A percentile compares a stretch with the other conserved stretches of the same genome.
phyloP scores from a whole-genome alignment of 2,329 filamentous ascomycete species.

The Pezicula rhizophila region DNA sequence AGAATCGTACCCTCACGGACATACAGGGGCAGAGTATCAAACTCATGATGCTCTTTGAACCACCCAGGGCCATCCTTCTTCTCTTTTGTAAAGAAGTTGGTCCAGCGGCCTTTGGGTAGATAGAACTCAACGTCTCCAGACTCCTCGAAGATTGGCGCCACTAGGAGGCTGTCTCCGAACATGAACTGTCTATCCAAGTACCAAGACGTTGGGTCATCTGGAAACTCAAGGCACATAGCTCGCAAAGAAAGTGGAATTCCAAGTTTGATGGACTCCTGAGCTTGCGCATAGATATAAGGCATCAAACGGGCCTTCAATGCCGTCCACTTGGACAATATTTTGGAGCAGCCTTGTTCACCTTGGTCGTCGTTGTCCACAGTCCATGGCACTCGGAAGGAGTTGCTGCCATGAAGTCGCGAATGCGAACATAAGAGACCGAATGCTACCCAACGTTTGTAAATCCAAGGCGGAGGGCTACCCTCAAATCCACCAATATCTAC shows the following conservation, averaged over 20 bases:
- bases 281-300: conserved; percentile 51
- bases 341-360: conserved; percentile 41
- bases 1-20: conserved; percentile 32
- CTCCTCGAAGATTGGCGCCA: conserved; percentile 54
- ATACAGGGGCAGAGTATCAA: conserved; percentile 41
- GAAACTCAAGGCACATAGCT: conserved; percentile 55
- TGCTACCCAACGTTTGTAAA: conserved; percentile 61
- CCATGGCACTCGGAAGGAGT: conserved; percentile 59
- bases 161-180: conserved; percentile 49
- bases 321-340: conserved; percentile 38
- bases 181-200: conserved; percentile 55
- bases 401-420: conserved; percentile 52
- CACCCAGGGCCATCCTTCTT: conserved; percentile 35
- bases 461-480: conserved; percentile 47
- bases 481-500: conserved; percentile 60
- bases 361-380: conserved; percentile 50
- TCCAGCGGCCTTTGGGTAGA: conserved; percentile 44
- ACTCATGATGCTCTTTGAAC: conserved; percentile 39
- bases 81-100: conserved; percentile 39
- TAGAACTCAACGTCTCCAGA: conserved; percentile 51
- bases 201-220: conserved; percentile 52
- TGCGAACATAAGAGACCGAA: conserved; percentile 57
- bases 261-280: conserved; percentile 38
- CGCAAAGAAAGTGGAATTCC: conserved; percentile 50
- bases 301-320: conserved; percentile 48